Percentiles rank a stretch among this genome's conserved stretches.
These are phyloP conservation scores for Heterotrichella gracilis DNA, from an alignment of 352 stramenopile species.

Conservation along the genomic window DNA sequence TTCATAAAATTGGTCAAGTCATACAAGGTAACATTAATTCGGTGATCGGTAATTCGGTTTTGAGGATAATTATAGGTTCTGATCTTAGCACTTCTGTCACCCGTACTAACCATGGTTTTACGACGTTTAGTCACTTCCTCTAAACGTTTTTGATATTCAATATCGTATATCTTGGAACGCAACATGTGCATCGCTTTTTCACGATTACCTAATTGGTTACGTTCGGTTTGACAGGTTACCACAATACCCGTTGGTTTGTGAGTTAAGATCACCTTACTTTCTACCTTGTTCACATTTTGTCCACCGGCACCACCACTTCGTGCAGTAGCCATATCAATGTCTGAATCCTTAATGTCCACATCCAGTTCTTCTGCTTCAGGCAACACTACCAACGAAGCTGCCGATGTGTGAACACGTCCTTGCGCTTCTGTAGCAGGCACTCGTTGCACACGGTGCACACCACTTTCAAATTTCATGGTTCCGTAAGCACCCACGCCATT, in stretches of 20 bases:
- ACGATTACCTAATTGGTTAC: constrained; percentile 88
- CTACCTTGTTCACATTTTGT: constrained; percentile 97
- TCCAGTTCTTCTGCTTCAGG: constrained; percentile 43
- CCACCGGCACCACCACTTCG: constrained; percentile 28
- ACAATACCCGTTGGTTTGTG: constrained; percentile 77
- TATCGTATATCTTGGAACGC: constrained; percentile 58
- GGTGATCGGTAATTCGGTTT: constrained; percentile 69
- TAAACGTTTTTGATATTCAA: not conserved
- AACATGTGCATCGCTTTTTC: constrained; percentile 85
- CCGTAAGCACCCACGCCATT: constrained; percentile 46
- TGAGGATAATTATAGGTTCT: constrained; percentile 91
- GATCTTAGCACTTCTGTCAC: constrained; percentile 72
- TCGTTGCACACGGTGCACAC: constrained; percentile 78
- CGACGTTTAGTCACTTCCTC: not conserved
- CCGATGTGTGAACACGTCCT: constrained; percentile 71
- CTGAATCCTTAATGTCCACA: constrained; percentile 22
- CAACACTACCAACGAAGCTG: constrained; percentile 78
- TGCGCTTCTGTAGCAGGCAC: constrained; percentile 66
- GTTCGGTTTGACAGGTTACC: constrained; percentile 49
- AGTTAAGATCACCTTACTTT: constrained; percentile 71
- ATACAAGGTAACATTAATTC: constrained; percentile 36
- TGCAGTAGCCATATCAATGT: not conserved
- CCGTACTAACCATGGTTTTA: constrained; percentile 50
- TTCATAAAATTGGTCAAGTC: not conserved
- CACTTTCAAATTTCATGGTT: constrained; percentile 87